Evolutionary conservation across 208 protist genomes (phyloP), one percentile per base, ranked within the genome.

Genomic region (Trypanosoma mega): DNA sequence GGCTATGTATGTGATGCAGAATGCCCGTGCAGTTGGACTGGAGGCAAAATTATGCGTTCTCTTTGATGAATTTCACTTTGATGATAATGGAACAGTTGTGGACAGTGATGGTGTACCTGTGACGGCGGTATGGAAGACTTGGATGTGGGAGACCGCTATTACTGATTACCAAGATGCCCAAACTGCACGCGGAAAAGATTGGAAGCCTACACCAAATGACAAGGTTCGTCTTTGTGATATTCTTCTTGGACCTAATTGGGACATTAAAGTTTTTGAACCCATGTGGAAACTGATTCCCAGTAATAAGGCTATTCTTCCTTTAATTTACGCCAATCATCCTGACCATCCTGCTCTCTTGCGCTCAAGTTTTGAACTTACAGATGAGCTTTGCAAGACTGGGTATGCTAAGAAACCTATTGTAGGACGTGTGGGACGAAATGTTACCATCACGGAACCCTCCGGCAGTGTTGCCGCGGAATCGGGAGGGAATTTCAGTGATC

Each of bases 231-330:
- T 96, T 45, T 92, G 83, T 51, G 90, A 96, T 56, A 60, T 96
- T 58, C 58, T 96, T 14, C 81, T 96, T 7, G 71, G 80, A 31
- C 63, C 71, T 18, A 76, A 93, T 63, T 82, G 74, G 63, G 76
- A 85, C 34, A 62, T 94, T 31, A 44, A 75, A n/a, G 82, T 85
- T 23, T 93, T 94, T 55, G 90, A 96, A 74, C 90, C 90, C 4
- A 87, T 96, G 77, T 96, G 90, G 90, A 96, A 96, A 66, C 44
- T 94, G 49, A 90, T 96, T 36, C 86, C 90, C 11, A 93, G 83
- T 78, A 96, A 96, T 74, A 96, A 96, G 76, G 87, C 87, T 0
- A 94, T 93, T 59, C 67, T 96, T 36, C 89, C 89, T 23, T 79
- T 95, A 49, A 74, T 95, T 37, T 95, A 92, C 68, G 59, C 78